Base-by-base conservation (phyloP, 1,284 basidiomycete genomes). In the Irpex sp. region DNA sequence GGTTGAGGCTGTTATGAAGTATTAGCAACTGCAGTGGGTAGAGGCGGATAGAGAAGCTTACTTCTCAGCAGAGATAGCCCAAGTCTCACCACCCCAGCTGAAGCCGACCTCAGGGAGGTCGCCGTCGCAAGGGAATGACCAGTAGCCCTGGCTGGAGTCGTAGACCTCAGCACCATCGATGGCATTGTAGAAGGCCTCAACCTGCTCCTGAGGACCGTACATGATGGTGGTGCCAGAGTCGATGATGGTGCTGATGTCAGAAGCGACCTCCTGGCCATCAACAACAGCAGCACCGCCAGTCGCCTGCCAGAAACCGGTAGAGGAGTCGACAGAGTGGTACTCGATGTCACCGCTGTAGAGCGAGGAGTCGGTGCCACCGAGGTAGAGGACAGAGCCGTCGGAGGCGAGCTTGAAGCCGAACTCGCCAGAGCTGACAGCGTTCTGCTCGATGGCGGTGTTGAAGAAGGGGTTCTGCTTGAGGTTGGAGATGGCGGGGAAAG, bases 321-420 rank as follows among this genome's bases (percentile, higher is more conserved):
- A 55, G 26, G 60, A 63, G 63, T 68, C 67, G 58, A 73, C 66
- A 15, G 68, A 66, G 69, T 71, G 72, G 71, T 75, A 83, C 62
- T 78, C 76, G 60, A 81, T 71, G 33, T 69, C 47, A 36, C 79
- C 79, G 1, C 68, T 70, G 71, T 75, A 79, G 11, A 71, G 71
- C 8, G 68, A 58, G 4, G 65, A 37, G 68, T 84, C 75, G 15
- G 73, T 71, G 0, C 82, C 82, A 47, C 85, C 85, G 60, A 87
- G 78, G 73, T 72, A 82, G 26, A 86, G 77, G 69, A 81, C 77
- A 3, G 81, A 81, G 65, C 79, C 81, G 17, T 71, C 71, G 26
- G 68, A 67, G 15, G 78, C 74, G 67, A 86, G 78, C 66, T 81
- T 80, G 73, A 86, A 82, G n/a, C 72, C 76, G 70, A 84, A 85